Base-by-base conservation (phyloP, 352 stramenopile species). In the Peronosclerospora sorghi region DNA sequence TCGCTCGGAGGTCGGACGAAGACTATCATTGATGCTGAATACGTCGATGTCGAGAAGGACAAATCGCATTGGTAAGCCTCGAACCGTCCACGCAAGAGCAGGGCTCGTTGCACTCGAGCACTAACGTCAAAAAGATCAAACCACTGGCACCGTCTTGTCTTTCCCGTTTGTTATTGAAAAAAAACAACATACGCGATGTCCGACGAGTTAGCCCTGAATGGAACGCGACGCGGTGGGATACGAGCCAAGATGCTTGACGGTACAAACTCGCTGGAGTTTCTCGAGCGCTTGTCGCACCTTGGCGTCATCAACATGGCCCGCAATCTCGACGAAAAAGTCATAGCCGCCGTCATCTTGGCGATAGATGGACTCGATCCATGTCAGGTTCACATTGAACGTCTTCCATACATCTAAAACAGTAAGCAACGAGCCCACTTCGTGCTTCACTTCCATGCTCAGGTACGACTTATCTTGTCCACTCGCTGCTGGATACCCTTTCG, bases 361-460 rank as follows among this genome's bases (percentile, higher is more conserved):
- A 39, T 87, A 87, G 35, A 94, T 87, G n/a, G 76, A 90, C 54
- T 94, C 82, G 27, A 94, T 65, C 30, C 77, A 81, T 39, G 69
- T 86, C 37, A 94, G 55, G 45, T 92, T 94, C 45, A 94, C 73
- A 15, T 50, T 55, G 41, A 89, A 73, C 8, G 53, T 50, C 57
- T 94, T 91, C 72, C 81, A 91, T 18, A 91, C 74, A 41, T 87
- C 68, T 7, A 94, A 54, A 4, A 79, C 74, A 29, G 48, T 75
- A 10, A 94, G 51, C 26, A 94, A 52, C 29, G 79, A 90, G 21
- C 82, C 82, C n/a, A 91, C 79, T 60, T 92, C 62, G 62, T 94
- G 79, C 59, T 79, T 84, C 37, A 94, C 80, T 42, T 71, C 68
- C 75, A 92, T 87, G 34, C 79, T 83, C 37, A 91, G 52, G 34